A percentile compares a stretch with the other conserved stretches of the same genome.
These are phyloP conservation scores for Zygoascus biomembranicola DNA, from an alignment of 805 yeast genomes.

Conservation along the genomic window DNA sequence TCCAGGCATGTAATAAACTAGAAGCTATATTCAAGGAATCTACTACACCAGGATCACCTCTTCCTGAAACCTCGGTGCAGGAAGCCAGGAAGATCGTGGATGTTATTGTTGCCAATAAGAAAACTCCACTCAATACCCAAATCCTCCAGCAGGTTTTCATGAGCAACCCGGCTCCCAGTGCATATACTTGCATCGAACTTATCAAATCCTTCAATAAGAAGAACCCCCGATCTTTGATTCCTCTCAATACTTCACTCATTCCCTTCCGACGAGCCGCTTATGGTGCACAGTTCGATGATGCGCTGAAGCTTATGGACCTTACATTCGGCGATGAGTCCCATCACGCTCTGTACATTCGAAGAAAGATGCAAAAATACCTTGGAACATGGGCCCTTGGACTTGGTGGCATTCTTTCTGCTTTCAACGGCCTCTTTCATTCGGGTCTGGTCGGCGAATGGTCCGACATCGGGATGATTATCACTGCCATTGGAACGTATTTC, in stretches of 20 bases:
- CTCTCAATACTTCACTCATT: conserved; percentile 38
- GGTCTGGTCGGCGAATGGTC: conserved; percentile 33
- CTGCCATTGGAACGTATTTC: conserved; percentile 42
- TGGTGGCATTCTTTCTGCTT: conserved; percentile 33
- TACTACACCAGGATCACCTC: conserved; percentile 14
- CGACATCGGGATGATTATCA: conserved; percentile 30
- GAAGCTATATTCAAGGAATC: conserved; percentile 17
- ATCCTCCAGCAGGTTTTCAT: conserved; percentile 19
- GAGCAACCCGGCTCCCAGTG: conserved; percentile 18
- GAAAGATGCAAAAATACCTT: conserved; percentile 28
- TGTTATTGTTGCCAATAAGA: conserved; percentile 11
- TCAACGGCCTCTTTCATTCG: conserved; percentile 40
- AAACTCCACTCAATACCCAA: conserved; percentile 11
- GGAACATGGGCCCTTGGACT: conserved; percentile 28
- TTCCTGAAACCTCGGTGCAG: conserved; percentile 15
- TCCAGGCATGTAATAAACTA: conserved; percentile 20
- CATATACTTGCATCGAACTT: conserved; percentile 14
- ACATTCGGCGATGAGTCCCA: conserved; percentile 48
- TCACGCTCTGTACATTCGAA: conserved; percentile 34
- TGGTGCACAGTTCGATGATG: conserved; percentile 48
- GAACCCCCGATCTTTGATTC: conserved; percentile 11
- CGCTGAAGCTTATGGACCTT: conserved; percentile 48
- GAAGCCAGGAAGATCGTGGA: conserved; percentile 18
- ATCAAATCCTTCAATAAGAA: conserved; percentile 15
- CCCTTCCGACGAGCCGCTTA: conserved; percentile 55